Evolutionary conservation across 1,139 yeast genomes (phyloP).

Genomic region (Saccharomyces hybrid): DNA sequence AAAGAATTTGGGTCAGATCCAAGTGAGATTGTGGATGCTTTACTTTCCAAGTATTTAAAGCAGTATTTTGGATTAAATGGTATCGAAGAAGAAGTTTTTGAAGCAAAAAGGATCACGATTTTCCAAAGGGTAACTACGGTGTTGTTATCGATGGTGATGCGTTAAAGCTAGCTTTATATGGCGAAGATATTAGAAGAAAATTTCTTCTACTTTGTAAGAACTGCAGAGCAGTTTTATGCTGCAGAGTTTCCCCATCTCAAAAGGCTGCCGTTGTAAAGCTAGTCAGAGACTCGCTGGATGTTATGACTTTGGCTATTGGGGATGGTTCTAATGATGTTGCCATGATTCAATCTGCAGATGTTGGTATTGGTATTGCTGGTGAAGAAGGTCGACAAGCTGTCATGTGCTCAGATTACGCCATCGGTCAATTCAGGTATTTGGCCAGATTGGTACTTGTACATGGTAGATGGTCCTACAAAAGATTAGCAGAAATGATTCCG

Average conservation of each 20-base stretch:
- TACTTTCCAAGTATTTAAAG: slow-evolving; percentile 53
- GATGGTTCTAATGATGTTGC: slow-evolving; percentile 99
- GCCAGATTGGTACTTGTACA: slow-evolving; percentile 75
- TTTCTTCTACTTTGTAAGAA: slow-evolving; percentile 83
- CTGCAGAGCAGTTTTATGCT: slow-evolving; percentile 87
- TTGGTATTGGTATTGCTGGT: slow-evolving; percentile 97
- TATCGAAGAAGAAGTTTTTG: slow-evolving; percentile 39
- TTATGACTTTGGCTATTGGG: slow-evolving; percentile 89
- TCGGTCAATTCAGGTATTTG: slow-evolving; percentile 87
- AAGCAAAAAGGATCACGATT: slow-evolving; percentile 67
- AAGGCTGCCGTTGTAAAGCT: slow-evolving; percentile 91
- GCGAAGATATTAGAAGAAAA: slow-evolving; percentile 51
- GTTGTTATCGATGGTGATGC: slow-evolving; percentile 93
- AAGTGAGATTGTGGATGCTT: slow-evolving; percentile 41
- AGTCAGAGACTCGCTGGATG: slow-evolving; percentile 73
- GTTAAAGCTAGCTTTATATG: slow-evolving; percentile 59
- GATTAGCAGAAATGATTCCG: slow-evolving; percentile 91
- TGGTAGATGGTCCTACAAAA: slow-evolving; percentile 93
- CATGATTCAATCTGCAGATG: slow-evolving; percentile 97
- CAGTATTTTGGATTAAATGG: slow-evolving; percentile 62
- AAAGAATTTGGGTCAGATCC: slow-evolving; percentile 33
- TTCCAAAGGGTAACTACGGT: slow-evolving; percentile 73
- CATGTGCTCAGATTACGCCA: slow-evolving; percentile 94
- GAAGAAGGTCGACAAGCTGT: slow-evolving; percentile 99
- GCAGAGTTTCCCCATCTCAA: slow-evolving; percentile 96